Conservation (phyloP, 139 green algal species). For the Picochlorum sp. region DNA sequence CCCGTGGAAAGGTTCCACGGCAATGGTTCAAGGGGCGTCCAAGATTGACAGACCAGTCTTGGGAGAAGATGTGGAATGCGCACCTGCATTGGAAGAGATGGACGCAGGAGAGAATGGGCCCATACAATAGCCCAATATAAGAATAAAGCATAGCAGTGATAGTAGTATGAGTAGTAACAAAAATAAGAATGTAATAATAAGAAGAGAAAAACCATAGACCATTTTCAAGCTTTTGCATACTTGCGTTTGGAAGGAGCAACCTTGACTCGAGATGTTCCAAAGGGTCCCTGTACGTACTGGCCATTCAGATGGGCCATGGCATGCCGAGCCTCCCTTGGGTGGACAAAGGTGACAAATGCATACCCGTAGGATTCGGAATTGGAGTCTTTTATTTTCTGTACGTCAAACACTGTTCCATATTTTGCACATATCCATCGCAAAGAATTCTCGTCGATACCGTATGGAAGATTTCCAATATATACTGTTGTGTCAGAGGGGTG, state of each 20-base stretch:
- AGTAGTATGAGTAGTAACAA: no score
- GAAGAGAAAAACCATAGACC: no score
- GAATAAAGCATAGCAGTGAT: background rate
- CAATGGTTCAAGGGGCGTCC: conserved; percentile 31
- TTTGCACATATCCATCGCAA: conserved; percentile 33
- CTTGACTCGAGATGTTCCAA: conserved; percentile 19
- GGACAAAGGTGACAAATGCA: conserved; percentile 54
- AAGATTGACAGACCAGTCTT: conserved; percentile 43
- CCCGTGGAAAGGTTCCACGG: conserved; percentile 44
- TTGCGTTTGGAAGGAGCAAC: conserved; percentile 20
- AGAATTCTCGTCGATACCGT: conserved; percentile 38
- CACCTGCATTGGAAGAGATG: conserved; percentile 76
- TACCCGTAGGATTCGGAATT: conserved; percentile 46
- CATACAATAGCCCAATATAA: conserved; percentile 21
- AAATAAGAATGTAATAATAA: no score
- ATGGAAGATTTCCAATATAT: conserved; percentile 64
- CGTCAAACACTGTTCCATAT: conserved; percentile 38
- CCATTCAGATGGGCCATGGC: conserved; percentile 52
- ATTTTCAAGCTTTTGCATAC: background rate
- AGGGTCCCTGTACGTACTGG: conserved; percentile 24
- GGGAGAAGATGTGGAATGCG: conserved; percentile 70
- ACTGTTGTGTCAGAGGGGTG: conserved; percentile 23
- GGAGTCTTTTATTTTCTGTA: conserved; percentile 61
- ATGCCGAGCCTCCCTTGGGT: conserved; percentile 28
- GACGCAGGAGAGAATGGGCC: conserved; percentile 53